A percentile compares a stretch with the other conserved stretches of the same genome.
Evolutionary conservation across 2,329 filamentous ascomycete species (phyloP).

Genomic region (Aspergillus neotritici): DNA sequence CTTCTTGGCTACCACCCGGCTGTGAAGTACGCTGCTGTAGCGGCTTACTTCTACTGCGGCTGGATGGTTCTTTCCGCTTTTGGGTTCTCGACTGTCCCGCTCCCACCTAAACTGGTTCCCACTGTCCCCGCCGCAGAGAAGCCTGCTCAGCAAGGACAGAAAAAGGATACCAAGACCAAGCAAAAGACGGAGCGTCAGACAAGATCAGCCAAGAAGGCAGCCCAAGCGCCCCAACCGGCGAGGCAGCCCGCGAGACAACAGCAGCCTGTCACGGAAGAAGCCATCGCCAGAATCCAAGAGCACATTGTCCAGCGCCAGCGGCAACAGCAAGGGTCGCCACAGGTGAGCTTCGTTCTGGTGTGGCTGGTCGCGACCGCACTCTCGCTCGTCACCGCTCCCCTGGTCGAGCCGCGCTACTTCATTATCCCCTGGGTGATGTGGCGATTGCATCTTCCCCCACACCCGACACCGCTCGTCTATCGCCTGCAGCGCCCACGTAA

Average conservation of each 20-base stretch:
- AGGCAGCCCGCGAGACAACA: no score
- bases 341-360: conserved; percentile 52
- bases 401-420: conserved; percentile 94
- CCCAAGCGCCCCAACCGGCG: conserved; percentile 8
- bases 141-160: conserved; percentile 11
- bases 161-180: conserved; percentile 19
- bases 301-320: conserved; percentile 27
- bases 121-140: conserved; percentile 13
- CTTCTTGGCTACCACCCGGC: conserved; percentile 62
- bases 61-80: conserved; percentile 64
- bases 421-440: conserved; percentile 94
- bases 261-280: conserved; percentile 22
- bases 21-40: conserved; percentile 62
- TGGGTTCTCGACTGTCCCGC: conserved; percentile 35
- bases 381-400: conserved; percentile 77
- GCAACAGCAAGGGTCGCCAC: conserved; percentile 24
- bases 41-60: conserved; percentile 64
- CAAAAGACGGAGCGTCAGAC: conserved; percentile 21
- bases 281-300: conserved; percentile 24
- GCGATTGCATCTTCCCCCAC: conserved; percentile 66
- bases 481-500: conserved; percentile 20
- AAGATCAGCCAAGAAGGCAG: conserved; percentile 15
- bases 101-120: conserved; percentile 18
- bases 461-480: conserved; percentile 29
- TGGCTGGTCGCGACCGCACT: conserved; percentile 67